Evolutionary conservation across 176 grass and related monocot species (phyloP).

Genomic region (Oryza meyeriana): DNA sequence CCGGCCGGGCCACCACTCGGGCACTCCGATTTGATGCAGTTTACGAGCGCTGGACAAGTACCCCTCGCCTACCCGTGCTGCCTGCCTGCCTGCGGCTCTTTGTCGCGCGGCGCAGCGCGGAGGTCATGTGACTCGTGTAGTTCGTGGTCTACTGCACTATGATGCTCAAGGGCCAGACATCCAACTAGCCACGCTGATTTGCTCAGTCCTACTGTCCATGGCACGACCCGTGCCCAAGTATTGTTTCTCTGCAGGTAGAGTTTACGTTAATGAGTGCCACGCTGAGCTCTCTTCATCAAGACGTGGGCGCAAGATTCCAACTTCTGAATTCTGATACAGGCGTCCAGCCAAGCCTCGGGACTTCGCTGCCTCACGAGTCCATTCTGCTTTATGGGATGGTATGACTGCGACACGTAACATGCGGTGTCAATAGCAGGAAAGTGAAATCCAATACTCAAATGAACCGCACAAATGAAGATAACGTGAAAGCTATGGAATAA

Average conservation of each 20-base stretch:
- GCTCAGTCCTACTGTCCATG: conserved; percentile 11
- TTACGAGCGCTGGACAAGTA: not conserved
- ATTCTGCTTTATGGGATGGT: conserved; percentile 13
- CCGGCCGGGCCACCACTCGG: not conserved
- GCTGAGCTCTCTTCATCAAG: not conserved
- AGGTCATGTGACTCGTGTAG: conserved; percentile 15
- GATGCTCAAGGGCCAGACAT: not conserved
- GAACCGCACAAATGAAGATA: conserved; percentile 19
- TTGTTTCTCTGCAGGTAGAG: not conserved
- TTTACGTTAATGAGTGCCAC: not conserved
- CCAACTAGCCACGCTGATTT: not conserved
- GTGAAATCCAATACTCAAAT: not conserved
- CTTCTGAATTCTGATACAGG: not conserved
- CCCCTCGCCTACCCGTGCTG: conserved; percentile 6
- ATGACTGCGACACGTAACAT: conserved; percentile 28
- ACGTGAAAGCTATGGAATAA: not conserved
- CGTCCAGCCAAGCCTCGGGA: conserved; percentile 34
- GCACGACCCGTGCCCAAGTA: conserved; percentile 5
- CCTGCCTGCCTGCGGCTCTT: not conserved
- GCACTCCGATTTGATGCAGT: not conserved
- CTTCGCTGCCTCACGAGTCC: conserved; percentile 19
- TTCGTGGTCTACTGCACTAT: not conserved
- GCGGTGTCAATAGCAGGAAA: not conserved
- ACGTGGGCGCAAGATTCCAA: not conserved
- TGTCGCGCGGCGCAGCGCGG: not conserved